Percentiles rank a stretch among this genome's conserved stretches.
Conservation (phyloP, 371 early-diverging fungal species). For the Capillidium heterosporum region DNA sequence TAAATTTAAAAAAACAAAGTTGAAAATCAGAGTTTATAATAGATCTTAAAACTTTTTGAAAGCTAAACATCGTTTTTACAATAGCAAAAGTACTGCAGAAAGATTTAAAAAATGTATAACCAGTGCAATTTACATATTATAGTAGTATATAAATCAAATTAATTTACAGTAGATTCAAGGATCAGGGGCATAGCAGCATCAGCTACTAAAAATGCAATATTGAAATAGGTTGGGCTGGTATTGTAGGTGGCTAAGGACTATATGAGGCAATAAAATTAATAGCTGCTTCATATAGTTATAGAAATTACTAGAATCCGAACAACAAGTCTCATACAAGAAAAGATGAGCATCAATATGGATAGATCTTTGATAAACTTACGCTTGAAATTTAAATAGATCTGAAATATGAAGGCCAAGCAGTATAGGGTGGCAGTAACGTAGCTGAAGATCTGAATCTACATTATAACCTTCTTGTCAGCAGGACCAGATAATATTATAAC, state of each 20-base stretch:
- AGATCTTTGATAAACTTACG: constrained; percentile 55
- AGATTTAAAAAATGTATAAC: no score
- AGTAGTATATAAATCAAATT: no score
- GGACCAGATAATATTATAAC: no score
- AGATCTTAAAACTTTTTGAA: no score
- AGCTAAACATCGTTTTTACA: no score
- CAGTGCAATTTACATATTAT: no score
- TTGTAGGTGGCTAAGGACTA: background rate
- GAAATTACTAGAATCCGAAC: constrained; percentile 23
- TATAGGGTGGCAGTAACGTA: background rate
- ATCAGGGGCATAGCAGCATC: background rate
- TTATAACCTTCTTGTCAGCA: background rate
- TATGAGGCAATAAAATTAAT: background rate
- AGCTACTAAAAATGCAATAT: background rate
- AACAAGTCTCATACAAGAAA: constrained; percentile 62
- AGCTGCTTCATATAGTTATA: background rate
- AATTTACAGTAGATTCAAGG: background rate
- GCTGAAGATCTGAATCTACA: background rate
- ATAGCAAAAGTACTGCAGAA: no score
- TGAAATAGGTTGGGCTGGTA: background rate
- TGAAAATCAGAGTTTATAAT: no score
- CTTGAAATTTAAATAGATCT: constrained; percentile 55
- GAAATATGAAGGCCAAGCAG: constrained; percentile 26
- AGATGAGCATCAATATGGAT: constrained; percentile 54
- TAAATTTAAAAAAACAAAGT: no score